These are phyloP conservation scores for Papiliotrema laurentii DNA, from an alignment of 1,284 basidiomycete species.

Conservation along the genomic window DNA sequence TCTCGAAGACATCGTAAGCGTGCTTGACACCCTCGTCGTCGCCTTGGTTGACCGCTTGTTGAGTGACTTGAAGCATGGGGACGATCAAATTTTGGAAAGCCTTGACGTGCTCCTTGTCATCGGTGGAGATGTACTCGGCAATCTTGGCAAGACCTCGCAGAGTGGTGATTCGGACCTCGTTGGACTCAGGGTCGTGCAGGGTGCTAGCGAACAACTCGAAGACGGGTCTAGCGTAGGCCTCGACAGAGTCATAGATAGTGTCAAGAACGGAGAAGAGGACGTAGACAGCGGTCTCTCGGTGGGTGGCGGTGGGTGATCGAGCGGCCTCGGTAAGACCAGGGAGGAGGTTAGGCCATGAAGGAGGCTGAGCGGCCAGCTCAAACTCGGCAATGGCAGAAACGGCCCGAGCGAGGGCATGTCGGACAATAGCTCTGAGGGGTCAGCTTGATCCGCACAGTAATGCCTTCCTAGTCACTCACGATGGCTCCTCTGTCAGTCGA, in stretches of 20 bases:
- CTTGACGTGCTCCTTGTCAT: conserved; percentile 83
- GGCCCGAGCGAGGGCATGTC: conserved; percentile 84
- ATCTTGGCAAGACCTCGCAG: conserved; percentile 85
- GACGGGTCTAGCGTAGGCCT: conserved; percentile 69
- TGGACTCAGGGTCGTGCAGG: conserved; percentile 80
- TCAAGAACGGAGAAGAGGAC: conserved; percentile 91
- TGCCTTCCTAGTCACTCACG: conserved; percentile 53
- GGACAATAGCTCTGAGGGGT: conserved; percentile 67
- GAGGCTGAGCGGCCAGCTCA: conserved; percentile 67
- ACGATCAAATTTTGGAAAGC: conserved; percentile 87
- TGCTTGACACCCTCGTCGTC: conserved; percentile 82
- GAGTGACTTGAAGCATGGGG: conserved; percentile 83
- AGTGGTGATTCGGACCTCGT: conserved; percentile 88
- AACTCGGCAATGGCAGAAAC: conserved; percentile 88
- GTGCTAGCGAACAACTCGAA: conserved; percentile 77
- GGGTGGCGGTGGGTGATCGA: conserved; percentile 61
- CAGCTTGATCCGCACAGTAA: neutral
- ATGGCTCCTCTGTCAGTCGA: conserved; percentile 70
- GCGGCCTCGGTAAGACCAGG: conserved; percentile 83
- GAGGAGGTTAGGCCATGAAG: conserved; percentile 79
- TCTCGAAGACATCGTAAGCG: conserved; percentile 94
- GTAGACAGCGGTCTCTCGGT: conserved; percentile 87
- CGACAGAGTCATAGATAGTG: conserved; percentile 82
- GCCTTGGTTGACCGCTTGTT: conserved; percentile 74
- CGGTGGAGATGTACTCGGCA: conserved; percentile 85